Base-by-base conservation (phyloP, 2,329 filamentous ascomycete species). In the Macroventuria anomochaeta region DNA sequence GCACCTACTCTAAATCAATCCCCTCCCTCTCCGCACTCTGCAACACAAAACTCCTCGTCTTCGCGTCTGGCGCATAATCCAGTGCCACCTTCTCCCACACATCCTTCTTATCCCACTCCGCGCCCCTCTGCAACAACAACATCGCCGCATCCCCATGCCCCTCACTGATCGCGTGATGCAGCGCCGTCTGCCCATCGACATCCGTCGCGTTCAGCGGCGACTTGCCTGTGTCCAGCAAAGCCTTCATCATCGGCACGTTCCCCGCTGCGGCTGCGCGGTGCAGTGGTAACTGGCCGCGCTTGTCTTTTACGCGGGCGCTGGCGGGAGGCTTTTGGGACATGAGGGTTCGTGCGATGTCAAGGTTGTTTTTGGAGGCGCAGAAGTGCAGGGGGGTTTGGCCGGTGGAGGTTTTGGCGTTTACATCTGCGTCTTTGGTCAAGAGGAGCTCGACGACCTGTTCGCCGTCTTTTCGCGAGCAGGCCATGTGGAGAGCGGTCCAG, bases 211-310 rank as follows among this genome's bases (percentile, higher is more conserved):
- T 91, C 20, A 97, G 71, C 0, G 93, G 93, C 61, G 91, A 96
- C 59, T 81, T 83, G 61, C 90, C 84, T 66, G 90, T 85, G 13
- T 97, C 78, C 5, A 99, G 79, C 12, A 99, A 78, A 31, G 96
- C 77, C 64, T 87, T 89, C 40, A 96, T 81, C 78, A 99, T 91
- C 5, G 93, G 92, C n/a, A 89, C 84, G 3, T 89, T 93, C 6
- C 96, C 96, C 3, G 92, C 85, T 2, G 95, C 93, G 0, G 95
- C 93, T 3, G 95, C 95, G 15, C 95, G 86, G 75, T 99, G 96
- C 21, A 99, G 83, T 6, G 96, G 84, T 52, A 97, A 86, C 71
- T 97, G 93, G n/a, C 91, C 90, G 25, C 92, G 85, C 68, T 85
- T 89, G 72, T 99, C 95, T 59, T 90, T 90, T 2, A 93, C 82